phyloP scores from a whole-genome alignment of 352 stramenopile species.

The Phytopythium delawarense region DNA sequence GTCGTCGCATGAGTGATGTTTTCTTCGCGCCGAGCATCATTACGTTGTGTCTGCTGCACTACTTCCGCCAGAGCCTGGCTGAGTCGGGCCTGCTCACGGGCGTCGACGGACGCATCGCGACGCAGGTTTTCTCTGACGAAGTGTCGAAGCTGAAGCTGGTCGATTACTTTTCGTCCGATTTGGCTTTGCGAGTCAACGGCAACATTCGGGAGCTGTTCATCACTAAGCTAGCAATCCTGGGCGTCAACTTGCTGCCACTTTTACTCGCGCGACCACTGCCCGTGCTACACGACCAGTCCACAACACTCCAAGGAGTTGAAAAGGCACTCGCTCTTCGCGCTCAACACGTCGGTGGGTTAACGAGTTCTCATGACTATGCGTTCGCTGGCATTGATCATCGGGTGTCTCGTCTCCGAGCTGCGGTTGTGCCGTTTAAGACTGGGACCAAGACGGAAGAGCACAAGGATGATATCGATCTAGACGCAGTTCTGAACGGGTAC shows the following conservation, averaged over 20 bases:
- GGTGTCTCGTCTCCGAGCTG: background rate
- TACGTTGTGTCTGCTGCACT: constrained; percentile 15
- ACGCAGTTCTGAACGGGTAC: constrained; percentile 1
- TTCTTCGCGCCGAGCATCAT: constrained; percentile 16
- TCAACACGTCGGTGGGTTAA: constrained; percentile 6
- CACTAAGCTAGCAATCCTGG: constrained; percentile 13
- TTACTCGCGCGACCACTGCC: background rate
- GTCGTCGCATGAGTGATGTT: constrained; percentile 16
- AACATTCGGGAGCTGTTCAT: constrained; percentile 15
- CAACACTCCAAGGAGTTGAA: background rate
- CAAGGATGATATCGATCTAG: background rate
- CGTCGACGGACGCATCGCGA: constrained; percentile 13
- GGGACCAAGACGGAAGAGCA: background rate
- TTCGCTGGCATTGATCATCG: background rate
- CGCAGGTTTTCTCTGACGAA: constrained; percentile 6
- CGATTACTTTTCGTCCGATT: constrained; percentile 14
- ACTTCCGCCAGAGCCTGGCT: constrained; percentile 6
- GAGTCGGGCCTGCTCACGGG: constrained; percentile 8
- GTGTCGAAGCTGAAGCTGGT: constrained; percentile 6
- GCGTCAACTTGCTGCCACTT: constrained; percentile 9
- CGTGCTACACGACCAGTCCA: background rate
- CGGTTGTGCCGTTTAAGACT: background rate
- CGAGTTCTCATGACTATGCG: background rate
- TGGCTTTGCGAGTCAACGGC: constrained; percentile 15
- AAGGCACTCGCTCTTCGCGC: constrained; percentile 2